Evolutionary conservation across 2,329 filamentous ascomycete genomes (phyloP).

Genomic region (Phialocephala sp.): DNA sequence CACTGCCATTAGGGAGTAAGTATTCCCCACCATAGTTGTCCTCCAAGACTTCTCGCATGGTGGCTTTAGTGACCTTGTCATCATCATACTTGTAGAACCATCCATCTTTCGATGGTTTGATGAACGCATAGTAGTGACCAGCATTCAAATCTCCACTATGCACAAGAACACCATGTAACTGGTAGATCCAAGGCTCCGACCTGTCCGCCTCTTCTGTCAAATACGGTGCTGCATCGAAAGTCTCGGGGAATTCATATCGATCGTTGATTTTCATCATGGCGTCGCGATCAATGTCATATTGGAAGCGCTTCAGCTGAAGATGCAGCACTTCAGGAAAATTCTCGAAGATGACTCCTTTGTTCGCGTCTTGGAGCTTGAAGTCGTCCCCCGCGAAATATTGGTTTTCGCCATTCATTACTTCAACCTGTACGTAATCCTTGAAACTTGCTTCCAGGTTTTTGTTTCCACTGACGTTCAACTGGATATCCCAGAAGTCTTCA

Average conservation of each 20-base stretch:
- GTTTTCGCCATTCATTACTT: constrained; percentile 97
- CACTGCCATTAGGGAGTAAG: constrained; percentile 49
- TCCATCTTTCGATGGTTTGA: constrained; percentile 92
- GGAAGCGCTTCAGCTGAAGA: constrained; percentile 94
- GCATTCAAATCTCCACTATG: constrained; percentile 97
- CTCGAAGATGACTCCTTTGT: constrained; percentile 97
- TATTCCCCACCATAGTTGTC: constrained; percentile 97
- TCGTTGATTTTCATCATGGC: constrained; percentile 99
- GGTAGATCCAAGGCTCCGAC: constrained; percentile 89
- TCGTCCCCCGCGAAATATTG: constrained; percentile 94
- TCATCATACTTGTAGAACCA: constrained; percentile 98
- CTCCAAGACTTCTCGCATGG: constrained; percentile 87
- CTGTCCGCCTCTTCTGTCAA: constrained; percentile 84
- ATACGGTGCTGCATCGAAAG: constrained; percentile 84
- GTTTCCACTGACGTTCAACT: constrained; percentile 94
- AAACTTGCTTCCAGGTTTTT: constrained; percentile 94
- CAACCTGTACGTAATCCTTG: constrained; percentile 93
- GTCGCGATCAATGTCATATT: constrained; percentile 95
- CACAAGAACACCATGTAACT: constrained; percentile 92
- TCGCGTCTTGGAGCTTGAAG: constrained; percentile 91
- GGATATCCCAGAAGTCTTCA: constrained; percentile 99
- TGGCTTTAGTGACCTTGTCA: constrained; percentile 94
- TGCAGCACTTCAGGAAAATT: constrained; percentile 94
- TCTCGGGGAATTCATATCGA: constrained; percentile 85
- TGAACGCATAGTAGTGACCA: constrained; percentile 96